Conservation (phyloP, 2,329 filamentous ascomycete species). For the Paracorniculantispora psalliotae region DNA sequence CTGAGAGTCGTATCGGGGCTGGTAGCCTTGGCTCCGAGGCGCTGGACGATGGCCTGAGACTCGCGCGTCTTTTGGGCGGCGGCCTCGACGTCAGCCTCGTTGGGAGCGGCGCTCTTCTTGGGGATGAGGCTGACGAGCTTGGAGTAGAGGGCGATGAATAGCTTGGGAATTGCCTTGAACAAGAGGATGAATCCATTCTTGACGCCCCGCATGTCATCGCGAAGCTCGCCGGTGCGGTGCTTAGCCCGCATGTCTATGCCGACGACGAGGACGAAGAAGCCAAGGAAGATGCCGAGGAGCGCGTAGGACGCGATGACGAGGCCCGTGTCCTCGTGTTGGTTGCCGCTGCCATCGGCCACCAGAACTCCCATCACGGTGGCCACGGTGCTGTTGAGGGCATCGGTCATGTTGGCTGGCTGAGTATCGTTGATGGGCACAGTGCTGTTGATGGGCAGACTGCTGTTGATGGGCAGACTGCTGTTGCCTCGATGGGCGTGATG, state of each 20-base stretch:
- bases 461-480: neutral
- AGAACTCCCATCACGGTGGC: neutral
- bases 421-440: neutral
- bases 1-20: neutral
- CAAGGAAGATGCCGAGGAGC: neutral
- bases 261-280: neutral
- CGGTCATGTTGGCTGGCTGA: neutral
- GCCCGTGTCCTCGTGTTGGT: neutral
- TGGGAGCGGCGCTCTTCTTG: neutral
- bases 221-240: conserved; percentile 5
- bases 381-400: neutral
- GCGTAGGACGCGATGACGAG: neutral
- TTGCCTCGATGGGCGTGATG: neutral
- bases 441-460: neutral
- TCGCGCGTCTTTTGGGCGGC: neutral
- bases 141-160: neutral
- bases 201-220: neutral
- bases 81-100: neutral
- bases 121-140: neutral
- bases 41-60: neutral
- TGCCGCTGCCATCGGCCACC: neutral
- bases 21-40: neutral
- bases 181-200: neutral
- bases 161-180: neutral
- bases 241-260: neutral